A percentile compares a stretch with the other conserved stretches of the same genome.
These are phyloP conservation scores for Chrysoporthe cubensis DNA, from an alignment of 2,329 filamentous ascomycete species.

Conservation along the genomic window DNA sequence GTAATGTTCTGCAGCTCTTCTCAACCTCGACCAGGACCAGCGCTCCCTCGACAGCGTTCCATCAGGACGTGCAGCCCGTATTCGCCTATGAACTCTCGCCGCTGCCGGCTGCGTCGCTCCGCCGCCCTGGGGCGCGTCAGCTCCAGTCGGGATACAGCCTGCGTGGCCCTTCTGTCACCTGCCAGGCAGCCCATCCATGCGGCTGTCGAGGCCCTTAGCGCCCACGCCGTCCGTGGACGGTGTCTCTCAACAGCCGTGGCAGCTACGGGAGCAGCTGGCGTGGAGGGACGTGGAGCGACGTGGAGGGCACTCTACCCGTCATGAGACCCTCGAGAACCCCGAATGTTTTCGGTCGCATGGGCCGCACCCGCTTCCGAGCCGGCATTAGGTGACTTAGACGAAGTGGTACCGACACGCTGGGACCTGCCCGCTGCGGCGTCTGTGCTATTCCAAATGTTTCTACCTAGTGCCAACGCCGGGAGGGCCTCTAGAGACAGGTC, in stretches of 20 bases:
- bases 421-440: not conserved
- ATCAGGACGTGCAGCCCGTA: conserved; percentile 1
- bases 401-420: conserved; percentile 1
- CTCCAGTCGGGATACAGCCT: not conserved
- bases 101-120: not conserved
- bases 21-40: not conserved
- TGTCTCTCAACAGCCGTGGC: not conserved
- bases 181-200: not conserved
- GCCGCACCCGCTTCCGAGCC: conserved; percentile 22
- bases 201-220: not conserved
- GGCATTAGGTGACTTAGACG: not conserved
- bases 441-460: conserved; percentile 5
- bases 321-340: conserved; percentile 8
- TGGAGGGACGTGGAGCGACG: not conserved
- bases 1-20: not conserved
- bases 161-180: not conserved
- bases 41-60: not conserved
- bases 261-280: not conserved
- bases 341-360: conserved; percentile 24
- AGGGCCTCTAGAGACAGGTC: conserved; percentile 1
- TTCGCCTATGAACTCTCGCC: not conserved
- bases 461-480: conserved; percentile 17
- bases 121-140: not conserved
- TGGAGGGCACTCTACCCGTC: conserved; percentile 12
- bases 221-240: not conserved